These are phyloP conservation scores for Emericellopsis cladophorae DNA, from an alignment of 2,329 filamentous ascomycete genomes.

Conservation along the genomic window DNA sequence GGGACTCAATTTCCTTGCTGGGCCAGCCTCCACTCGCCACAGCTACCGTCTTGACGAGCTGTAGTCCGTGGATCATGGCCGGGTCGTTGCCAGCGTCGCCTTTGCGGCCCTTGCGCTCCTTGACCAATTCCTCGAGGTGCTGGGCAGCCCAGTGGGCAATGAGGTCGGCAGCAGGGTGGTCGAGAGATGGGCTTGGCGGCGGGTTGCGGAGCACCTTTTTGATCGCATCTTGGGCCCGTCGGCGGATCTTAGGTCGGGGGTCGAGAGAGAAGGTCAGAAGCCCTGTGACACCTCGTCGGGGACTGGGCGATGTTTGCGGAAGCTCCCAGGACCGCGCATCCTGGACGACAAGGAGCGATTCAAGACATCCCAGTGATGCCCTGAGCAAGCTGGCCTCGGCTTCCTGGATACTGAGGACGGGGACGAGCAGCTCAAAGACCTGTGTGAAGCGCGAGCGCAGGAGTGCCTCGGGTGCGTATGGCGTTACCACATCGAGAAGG, in stretches of 20 bases:
- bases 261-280: constrained; percentile 78
- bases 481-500: constrained; percentile 84
- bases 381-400: constrained; percentile 79
- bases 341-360: constrained; percentile 82
- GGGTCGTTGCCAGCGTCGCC: constrained; percentile 58
- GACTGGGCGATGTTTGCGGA: constrained; percentile 69
- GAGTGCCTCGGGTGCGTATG: constrained; percentile 71
- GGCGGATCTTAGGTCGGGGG: constrained; percentile 83
- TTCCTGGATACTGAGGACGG: constrained; percentile 65
- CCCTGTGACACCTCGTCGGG: constrained; percentile 75
- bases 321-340: constrained; percentile 82
- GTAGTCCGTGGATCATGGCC: constrained; percentile 77
- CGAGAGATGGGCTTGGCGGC: constrained; percentile 80
- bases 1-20: constrained; percentile 82
- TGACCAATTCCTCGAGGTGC: constrained; percentile 62
- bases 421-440: constrained; percentile 77
- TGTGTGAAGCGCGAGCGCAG: constrained; percentile 91
- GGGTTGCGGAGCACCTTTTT: constrained; percentile 71
- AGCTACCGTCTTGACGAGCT: constrained; percentile 84
- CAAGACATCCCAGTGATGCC: constrained; percentile 83
- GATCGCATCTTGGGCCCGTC: constrained; percentile 82
- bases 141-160: constrained; percentile 84
- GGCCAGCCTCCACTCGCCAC: constrained; percentile 87
- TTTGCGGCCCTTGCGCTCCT: constrained; percentile 51
- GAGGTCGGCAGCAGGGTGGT: constrained; percentile 92